Evolutionary conservation across 1,284 basidiomycete genomes (phyloP).

Genomic region (Anthracocystis panici-leucophaei): DNA sequence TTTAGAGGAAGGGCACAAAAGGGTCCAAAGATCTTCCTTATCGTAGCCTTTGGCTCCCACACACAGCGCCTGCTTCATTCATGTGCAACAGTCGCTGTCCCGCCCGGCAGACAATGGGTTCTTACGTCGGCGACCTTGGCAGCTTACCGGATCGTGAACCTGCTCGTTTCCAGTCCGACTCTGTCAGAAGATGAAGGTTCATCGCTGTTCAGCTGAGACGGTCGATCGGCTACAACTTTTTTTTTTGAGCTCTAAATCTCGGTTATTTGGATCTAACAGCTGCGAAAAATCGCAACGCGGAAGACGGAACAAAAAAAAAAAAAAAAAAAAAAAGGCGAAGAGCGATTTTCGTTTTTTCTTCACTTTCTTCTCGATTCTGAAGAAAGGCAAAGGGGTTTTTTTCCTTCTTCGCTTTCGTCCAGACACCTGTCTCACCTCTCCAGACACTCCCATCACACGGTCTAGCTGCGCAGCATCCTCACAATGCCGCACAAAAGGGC

Average conservation of each 20-base stretch:
- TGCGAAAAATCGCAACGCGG: background rate
- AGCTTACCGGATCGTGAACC: background rate
- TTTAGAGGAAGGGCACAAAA: conserved; percentile 42
- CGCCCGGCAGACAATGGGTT: background rate
- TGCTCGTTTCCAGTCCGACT: background rate
- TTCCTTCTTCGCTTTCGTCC: conserved; percentile 9
- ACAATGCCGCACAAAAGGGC: conserved; percentile 65
- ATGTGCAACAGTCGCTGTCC: background rate
- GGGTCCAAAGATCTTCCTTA: conserved; percentile 25
- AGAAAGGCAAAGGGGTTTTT: background rate
- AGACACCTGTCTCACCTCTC: conserved; percentile 20
- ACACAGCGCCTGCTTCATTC: background rate
- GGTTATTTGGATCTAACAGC: background rate
- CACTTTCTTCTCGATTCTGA: conserved; percentile 3
- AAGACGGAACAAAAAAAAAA: conserved; percentile 5
- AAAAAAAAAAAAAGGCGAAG: background rate
- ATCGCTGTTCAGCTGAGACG: background rate
- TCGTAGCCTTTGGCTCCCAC: conserved; percentile 5
- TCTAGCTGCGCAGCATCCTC: background rate
- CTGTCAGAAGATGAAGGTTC: background rate
- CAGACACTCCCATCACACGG: background rate
- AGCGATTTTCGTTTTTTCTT: conserved; percentile 1
- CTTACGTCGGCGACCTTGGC: background rate
- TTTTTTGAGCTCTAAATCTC: too few species aligned
- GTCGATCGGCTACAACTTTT: background rate